These are phyloP conservation scores for Vaccinium darrowii DNA, from an alignment of 148 eudicot genomes.

Conservation along the genomic window DNA sequence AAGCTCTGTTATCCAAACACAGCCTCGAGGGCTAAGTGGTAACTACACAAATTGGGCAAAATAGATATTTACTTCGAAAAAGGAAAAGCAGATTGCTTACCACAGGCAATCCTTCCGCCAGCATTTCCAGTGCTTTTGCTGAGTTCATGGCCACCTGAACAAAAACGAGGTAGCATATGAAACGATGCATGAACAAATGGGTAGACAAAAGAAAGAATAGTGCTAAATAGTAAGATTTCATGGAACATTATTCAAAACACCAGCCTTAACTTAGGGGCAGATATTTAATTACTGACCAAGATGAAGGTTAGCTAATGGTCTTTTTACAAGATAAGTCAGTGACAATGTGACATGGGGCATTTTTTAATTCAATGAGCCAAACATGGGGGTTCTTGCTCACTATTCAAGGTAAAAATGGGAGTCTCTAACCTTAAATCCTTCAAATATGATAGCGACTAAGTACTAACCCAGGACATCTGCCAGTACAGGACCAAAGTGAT, in stretches of 20 bases:
- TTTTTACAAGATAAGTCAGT: not conserved
- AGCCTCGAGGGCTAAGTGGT: not conserved
- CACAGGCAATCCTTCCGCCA: slow-evolving; percentile 79
- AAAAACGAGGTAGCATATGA: not conserved
- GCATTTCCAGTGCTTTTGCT: slow-evolving; percentile 83
- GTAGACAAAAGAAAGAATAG: not conserved
- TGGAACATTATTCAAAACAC: not conserved
- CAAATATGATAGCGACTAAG: not conserved
- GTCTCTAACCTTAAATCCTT: not conserved
- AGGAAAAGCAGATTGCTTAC: slow-evolving; percentile 33
- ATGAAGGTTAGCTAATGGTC: not conserved
- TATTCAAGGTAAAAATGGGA: not conserved
- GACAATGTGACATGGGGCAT: not conserved
- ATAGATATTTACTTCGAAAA: not conserved
- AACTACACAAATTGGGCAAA: not conserved
- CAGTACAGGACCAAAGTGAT: not conserved
- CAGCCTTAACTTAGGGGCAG: not conserved
- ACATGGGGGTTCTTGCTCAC: not conserved
- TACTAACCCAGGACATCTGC: not conserved
- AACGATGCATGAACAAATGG: not conserved
- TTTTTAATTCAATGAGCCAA: too few relatives aligned
- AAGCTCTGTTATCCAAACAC: not conserved
- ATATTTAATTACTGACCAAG: not conserved
- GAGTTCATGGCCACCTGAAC: slow-evolving; percentile 73
- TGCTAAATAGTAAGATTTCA: not conserved